Base-by-base conservation (phyloP, 208 protist species). In the Trypanosoma lewisi region DNA sequence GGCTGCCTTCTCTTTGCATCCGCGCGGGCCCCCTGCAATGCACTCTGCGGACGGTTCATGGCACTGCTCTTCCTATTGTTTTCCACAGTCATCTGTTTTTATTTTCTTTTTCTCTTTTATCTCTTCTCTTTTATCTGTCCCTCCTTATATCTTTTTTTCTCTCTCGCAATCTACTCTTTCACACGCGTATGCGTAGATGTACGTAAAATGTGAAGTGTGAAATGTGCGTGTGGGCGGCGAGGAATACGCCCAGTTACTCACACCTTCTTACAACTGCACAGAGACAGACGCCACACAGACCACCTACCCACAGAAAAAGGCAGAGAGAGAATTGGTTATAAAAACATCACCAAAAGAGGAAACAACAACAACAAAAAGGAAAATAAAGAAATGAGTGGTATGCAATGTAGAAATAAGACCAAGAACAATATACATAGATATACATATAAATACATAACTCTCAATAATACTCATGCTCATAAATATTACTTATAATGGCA, bases 21-120 rank as follows among this genome's bases (percentile, higher is more conserved):
- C 25, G 23, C 6, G 1, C 42, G n/a, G 6, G 23, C 7, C 0
- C 33, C 37, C 39, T 68, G 12, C 21, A 28, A 33, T 27, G 53
- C 62, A 31, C 47, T 70, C 4, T 45, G 62, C 2, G 28, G 39
- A 31, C 53, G 54, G 8, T 12, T 31, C 60, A 66, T 52, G 1
- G 7, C 14, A 14, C 14, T 14, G 36, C 36, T 41, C 36, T 41
- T 41, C 14, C 14, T 16, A 41, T 41, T 41, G 7, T 41, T 41
- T 14, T 41, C 14, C 7, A 16, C 36, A 16, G 14, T 41, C 36
- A 7, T 7, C 36, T 16, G 9, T 14, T 41, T 14, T 41, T 14
- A 14, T 41, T 14, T 17, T 7, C n/a, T 23, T 9, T 28, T 25
- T 31, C 23, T 52, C 48, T 31, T 2, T 52, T n/a, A 31, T 25